A percentile compares a stretch with the other conserved stretches of the same genome.
Evolutionary conservation across 208 protist species (phyloP).

Genomic region (Phytomonas sp.): DNA sequence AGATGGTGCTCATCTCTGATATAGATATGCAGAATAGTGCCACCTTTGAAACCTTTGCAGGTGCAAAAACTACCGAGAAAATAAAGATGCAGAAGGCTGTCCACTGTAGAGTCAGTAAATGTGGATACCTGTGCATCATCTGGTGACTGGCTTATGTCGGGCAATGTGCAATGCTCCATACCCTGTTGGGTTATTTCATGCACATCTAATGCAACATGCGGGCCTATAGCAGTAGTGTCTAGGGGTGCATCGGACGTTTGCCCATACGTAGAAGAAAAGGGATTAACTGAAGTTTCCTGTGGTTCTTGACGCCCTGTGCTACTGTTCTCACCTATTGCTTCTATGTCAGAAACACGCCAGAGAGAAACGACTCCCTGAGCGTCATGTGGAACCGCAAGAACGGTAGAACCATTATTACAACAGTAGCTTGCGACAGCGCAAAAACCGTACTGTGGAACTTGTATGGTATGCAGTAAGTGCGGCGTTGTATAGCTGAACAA

Average conservation of each 20-base stretch:
- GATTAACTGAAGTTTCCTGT: neutral
- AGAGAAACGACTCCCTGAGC: constrained; percentile 32
- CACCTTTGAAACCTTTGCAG: constrained; percentile 43
- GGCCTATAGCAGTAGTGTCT: neutral
- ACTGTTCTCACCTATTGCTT: neutral
- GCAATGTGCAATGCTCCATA: neutral
- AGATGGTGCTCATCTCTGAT: constrained; percentile 30
- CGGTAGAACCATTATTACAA: neutral
- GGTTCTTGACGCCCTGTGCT: neutral
- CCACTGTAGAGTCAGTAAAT: neutral
- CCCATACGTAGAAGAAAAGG: neutral
- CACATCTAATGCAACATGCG: neutral
- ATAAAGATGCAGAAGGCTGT: constrained; percentile 14
- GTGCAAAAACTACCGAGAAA: constrained; percentile 31
- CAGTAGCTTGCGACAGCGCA: constrained; percentile 32
- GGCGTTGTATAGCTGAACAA: neutral
- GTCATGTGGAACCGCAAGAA: constrained; percentile 49
- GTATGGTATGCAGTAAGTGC: constrained; percentile 31
- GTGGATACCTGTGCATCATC: neutral
- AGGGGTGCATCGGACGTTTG: neutral
- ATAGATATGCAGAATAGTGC: constrained; percentile 68
- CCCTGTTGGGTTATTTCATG: neutral
- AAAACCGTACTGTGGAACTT: constrained; percentile 68
- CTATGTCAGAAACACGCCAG: constrained; percentile 3
- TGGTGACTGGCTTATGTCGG: neutral